Conservation (phyloP, 768 basidiomycete genomes). For the Lentinus tigrinus region DNA sequence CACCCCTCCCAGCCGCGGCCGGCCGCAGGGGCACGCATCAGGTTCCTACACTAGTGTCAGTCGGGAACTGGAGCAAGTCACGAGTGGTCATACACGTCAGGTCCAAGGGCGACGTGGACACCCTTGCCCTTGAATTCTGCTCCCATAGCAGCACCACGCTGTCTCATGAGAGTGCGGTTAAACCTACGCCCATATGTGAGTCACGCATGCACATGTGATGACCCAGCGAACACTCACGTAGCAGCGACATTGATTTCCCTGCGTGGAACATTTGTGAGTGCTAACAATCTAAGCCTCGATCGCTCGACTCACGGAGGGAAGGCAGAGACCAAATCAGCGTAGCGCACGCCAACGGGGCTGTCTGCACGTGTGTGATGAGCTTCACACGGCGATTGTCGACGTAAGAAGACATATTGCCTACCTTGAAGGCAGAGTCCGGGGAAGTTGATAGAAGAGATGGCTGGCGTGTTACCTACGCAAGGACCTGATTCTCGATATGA, state of each 20-base stretch:
- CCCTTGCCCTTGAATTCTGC: slow-evolving; percentile 82
- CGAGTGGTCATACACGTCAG: slow-evolving; percentile 74
- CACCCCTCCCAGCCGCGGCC: slow-evolving; percentile 94
- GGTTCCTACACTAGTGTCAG: slow-evolving; percentile 2
- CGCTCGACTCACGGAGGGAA: slow-evolving; percentile 37
- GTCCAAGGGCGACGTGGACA: slow-evolving; percentile 70
- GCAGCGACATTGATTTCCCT: slow-evolving; percentile 59
- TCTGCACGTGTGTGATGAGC: slow-evolving; percentile 14
- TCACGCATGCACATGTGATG: not conserved
- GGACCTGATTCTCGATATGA: slow-evolving; percentile 9
- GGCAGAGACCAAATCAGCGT: slow-evolving; percentile 39
- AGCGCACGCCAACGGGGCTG: slow-evolving; percentile 41
- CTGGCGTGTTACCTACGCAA: slow-evolving; percentile 27
- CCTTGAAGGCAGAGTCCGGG: slow-evolving; percentile 25
- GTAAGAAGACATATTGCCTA: not conserved
- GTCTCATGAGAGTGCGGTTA: slow-evolving; percentile 76
- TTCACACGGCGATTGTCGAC: not conserved
- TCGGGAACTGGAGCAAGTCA: no score
- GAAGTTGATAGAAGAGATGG: slow-evolving; percentile 24
- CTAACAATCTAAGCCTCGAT: not conserved
- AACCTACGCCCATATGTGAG: slow-evolving; percentile 42
- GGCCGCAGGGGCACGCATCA: slow-evolving; percentile 43
- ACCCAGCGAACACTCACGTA: slow-evolving; percentile 47
- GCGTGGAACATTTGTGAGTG: not conserved
- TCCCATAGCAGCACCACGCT: slow-evolving; percentile 77